Evolutionary conservation across 495 filamentous ascomycete genomes (phyloP), one percentile per base, ranked within the genome.

Genomic region (Tuber calosporum): DNA sequence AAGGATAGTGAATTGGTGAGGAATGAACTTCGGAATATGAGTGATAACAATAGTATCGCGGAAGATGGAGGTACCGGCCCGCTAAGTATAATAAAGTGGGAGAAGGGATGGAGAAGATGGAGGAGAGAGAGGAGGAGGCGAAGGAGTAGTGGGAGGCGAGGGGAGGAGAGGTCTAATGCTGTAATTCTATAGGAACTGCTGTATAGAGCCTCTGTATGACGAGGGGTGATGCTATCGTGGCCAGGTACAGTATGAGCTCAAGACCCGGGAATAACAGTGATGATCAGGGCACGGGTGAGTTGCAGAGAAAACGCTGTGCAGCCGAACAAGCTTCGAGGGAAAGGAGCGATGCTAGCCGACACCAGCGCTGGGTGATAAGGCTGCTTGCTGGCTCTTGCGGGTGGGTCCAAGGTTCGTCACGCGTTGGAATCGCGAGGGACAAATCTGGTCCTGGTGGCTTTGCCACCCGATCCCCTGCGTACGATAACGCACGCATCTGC

Each of bases 401-500:
- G 45, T 45, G 43, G 19, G 20, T 48, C 45, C 22, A 48, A 48
- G 45, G 45, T 48, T n/a, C 45, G 48, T 58, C n/a, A 30, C n/a
- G 48, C n/a, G 48, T 58, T n/a, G 48, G 48, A 30, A n/a, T 30
- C 8, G 48, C 3, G n/a, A 58, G 48, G 9, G 20, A 30, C 48
- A 30, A 58, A 58, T 58, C 48, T 15, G 48, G 48, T 11, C 45
- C 45, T 1, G 15, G 48, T 15, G n/a, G 26, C 48, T 30, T 58
- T 58, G 9, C 48, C 9, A 7, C 22, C 1, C 1, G 2, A 11
- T 53, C 1, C 22, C 17, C 73, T 69, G 66, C 69, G 75, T 71
- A 73, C 66, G 37, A 20, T 66, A 26, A 9, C 68, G 74, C 67
- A 75, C 67, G 72, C 26, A 58, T 58, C 48, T 58, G 48, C 48